A percentile compares a stretch with the other conserved stretches of the same genome.
Evolutionary conservation across 1,139 yeast species (phyloP).

Genomic region (Casaregolazyma suthepensis): DNA sequence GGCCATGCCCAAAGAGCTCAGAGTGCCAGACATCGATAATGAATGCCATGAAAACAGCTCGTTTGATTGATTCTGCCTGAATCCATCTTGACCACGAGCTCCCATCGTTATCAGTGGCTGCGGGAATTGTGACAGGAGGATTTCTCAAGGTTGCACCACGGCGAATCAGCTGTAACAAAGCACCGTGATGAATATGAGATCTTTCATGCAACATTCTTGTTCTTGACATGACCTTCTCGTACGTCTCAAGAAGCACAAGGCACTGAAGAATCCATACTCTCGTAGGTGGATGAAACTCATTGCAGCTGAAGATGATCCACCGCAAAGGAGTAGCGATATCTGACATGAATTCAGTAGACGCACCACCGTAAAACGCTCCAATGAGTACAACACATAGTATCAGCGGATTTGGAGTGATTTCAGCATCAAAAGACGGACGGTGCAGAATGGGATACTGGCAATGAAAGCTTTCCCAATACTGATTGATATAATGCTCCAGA

Average conservation of each 20-base stretch:
- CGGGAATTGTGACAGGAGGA: slow-evolving; percentile 17
- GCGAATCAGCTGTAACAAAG: slow-evolving; percentile 60
- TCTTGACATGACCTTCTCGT: slow-evolving; percentile 54
- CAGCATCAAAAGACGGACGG: slow-evolving; percentile 54
- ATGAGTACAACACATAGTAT: slow-evolving; percentile 49
- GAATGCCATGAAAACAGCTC: slow-evolving; percentile 71
- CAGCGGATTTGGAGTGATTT: slow-evolving; percentile 44
- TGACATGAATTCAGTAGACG: slow-evolving; percentile 27
- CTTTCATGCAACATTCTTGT: slow-evolving; percentile 52
- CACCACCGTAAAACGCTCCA: slow-evolving; percentile 33
- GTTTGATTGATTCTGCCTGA: slow-evolving; percentile 64
- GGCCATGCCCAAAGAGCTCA: slow-evolving; percentile 63
- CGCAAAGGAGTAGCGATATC: slow-evolving; percentile 55
- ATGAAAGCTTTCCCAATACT: slow-evolving; percentile 54
- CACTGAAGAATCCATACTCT: slow-evolving; percentile 59
- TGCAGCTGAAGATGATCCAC: slow-evolving; percentile 49
- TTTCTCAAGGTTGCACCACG: slow-evolving; percentile 52
- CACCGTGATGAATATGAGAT: slow-evolving; percentile 66
- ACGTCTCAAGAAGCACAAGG: slow-evolving; percentile 51
- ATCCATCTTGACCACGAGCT: slow-evolving; percentile 55
- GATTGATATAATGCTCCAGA: slow-evolving; percentile 12
- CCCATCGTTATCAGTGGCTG: slow-evolving; percentile 22
- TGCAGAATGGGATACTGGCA: slow-evolving; percentile 56
- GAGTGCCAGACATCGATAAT: slow-evolving; percentile 73
- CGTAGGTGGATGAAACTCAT: slow-evolving; percentile 49